phyloP scores from a whole-genome alignment of 2,329 filamentous ascomycete genomes.

The Amauroascus niger region DNA sequence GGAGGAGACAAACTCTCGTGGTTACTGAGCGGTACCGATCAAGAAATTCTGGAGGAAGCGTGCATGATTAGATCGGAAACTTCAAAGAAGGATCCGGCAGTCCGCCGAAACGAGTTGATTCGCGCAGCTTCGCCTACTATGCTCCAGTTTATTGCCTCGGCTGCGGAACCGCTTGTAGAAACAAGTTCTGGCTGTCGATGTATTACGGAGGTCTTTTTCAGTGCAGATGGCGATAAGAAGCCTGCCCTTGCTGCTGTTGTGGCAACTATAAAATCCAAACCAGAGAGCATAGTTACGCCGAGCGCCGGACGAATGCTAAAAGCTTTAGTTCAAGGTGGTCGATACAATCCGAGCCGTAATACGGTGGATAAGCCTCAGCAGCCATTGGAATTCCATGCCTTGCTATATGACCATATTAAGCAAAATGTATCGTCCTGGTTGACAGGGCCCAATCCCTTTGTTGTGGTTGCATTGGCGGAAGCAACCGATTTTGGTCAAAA shows the following conservation, averaged over 20 bases:
- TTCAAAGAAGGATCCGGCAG: constrained; percentile 81
- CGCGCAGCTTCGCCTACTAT: constrained; percentile 64
- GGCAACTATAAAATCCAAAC: constrained; percentile 34
- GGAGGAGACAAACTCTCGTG: constrained; percentile 52
- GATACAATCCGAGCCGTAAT: constrained; percentile 66
- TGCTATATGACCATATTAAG: constrained; percentile 74
- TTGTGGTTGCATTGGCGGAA: constrained; percentile 72
- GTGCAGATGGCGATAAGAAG: constrained; percentile 64
- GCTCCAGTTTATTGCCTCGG: constrained; percentile 60
- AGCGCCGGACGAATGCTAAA: constrained; percentile 77
- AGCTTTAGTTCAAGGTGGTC: constrained; percentile 78
- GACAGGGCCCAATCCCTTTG: constrained; percentile 74
- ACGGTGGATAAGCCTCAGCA: constrained; percentile 62
- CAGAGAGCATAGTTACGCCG: constrained; percentile 51
- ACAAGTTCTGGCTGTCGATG: constrained; percentile 81
- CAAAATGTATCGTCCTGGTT: constrained; percentile 72
- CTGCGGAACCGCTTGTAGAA: constrained; percentile 57
- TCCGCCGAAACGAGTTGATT: constrained; percentile 65
- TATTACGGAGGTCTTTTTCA: constrained; percentile 70
- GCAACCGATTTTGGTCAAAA: constrained; percentile 58
- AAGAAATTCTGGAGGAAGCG: constrained; percentile 65
- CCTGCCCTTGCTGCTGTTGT: constrained; percentile 60
- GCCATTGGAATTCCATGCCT: constrained; percentile 66
- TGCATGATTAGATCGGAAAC: constrained; percentile 70
- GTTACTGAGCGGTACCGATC: constrained; percentile 54